phyloP scores from a whole-genome alignment of 768 basidiomycete species.

The Phanerochaete sordida region DNA sequence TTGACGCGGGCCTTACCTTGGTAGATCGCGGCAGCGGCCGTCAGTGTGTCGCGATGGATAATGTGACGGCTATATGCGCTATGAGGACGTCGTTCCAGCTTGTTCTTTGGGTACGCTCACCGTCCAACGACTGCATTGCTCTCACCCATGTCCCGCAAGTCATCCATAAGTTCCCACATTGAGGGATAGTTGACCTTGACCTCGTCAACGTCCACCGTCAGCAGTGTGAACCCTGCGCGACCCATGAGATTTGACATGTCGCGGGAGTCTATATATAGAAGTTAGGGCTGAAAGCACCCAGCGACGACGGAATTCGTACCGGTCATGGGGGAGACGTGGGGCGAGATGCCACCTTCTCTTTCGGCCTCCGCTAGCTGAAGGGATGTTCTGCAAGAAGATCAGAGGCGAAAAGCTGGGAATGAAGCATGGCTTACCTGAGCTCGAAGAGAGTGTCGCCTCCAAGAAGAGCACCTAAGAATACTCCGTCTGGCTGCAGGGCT shows the following conservation, averaged over 20 bases:
- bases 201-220: conserved; percentile 96
- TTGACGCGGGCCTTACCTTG: conserved; percentile 48
- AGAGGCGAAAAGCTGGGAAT: background rate
- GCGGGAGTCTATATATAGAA: conserved; percentile 62
- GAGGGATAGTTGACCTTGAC: conserved; percentile 86
- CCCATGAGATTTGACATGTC: conserved; percentile 91
- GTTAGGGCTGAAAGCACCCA: background rate
- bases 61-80: conserved; percentile 48
- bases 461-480: conserved; percentile 92
- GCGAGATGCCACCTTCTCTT: conserved; percentile 94
- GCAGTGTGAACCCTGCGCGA: conserved; percentile 88
- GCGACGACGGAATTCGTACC: conserved; percentile 41
- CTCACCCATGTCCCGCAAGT: conserved; percentile 96
- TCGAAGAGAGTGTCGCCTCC: conserved; percentile 97
- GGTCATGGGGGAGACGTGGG: conserved; percentile 96
- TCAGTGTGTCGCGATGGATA: conserved; percentile 80
- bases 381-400: conserved; percentile 58
- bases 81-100: background rate
- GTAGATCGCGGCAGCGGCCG: conserved; percentile 92
- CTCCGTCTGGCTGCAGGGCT: conserved; percentile 83
- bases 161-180: conserved; percentile 94
- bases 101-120: conserved; percentile 29
- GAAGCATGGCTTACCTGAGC: conserved; percentile 51
- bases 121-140: conserved; percentile 86
- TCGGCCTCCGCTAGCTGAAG: conserved; percentile 93